A percentile compares a stretch with the other conserved stretches of the same genome.
Evolutionary conservation across 768 basidiomycete species (phyloP).

Genomic region (Amanita exitialis): DNA sequence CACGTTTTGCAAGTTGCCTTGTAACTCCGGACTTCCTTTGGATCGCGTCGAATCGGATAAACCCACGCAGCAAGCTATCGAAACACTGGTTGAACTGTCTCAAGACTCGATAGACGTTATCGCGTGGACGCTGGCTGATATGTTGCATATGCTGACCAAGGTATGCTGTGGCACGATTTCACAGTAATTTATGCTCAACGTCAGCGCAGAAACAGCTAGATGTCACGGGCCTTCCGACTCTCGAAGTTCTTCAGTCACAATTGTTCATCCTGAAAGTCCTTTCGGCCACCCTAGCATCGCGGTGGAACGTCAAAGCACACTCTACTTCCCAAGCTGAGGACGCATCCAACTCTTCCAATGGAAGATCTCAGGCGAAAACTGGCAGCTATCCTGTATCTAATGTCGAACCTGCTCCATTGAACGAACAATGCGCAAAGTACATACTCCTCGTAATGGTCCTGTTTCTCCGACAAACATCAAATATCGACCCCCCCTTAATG

Average conservation of each 20-base stretch:
- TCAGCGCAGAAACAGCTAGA: conserved; percentile 38
- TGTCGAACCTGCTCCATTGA: conserved; percentile 62
- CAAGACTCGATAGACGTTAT: conserved; percentile 73
- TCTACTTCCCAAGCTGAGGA: conserved; percentile 19
- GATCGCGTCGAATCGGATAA: conserved; percentile 68
- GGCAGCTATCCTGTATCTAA: conserved; percentile 31
- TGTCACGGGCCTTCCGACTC: conserved; percentile 36
- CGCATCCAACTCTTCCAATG: conserved; percentile 21
- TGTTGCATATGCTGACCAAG: conserved; percentile 70
- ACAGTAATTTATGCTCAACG: conserved; percentile 8
- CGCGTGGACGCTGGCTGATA: conserved; percentile 64
- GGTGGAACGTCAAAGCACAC: conserved; percentile 45
- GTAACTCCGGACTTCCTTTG: conserved; percentile 68
- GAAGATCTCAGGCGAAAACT: conserved; percentile 22
- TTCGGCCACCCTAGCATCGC: conserved; percentile 65
- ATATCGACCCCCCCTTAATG: conserved; percentile 41
- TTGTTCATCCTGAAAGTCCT: conserved; percentile 79
- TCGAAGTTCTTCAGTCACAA: conserved; percentile 80
- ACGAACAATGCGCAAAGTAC: conserved; percentile 76
- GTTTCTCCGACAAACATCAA: conserved; percentile 67
- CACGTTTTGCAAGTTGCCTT: conserved; percentile 54
- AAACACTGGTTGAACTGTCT: conserved; percentile 73
- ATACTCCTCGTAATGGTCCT: conserved; percentile 74
- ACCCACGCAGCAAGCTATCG: conserved; percentile 66
- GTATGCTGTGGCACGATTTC: conserved; percentile 25